Percentiles rank a stretch among this genome's conserved stretches.
Evolutionary conservation across 805 yeast species (phyloP).

Genomic region (Kurtzmaniella fragi): DNA sequence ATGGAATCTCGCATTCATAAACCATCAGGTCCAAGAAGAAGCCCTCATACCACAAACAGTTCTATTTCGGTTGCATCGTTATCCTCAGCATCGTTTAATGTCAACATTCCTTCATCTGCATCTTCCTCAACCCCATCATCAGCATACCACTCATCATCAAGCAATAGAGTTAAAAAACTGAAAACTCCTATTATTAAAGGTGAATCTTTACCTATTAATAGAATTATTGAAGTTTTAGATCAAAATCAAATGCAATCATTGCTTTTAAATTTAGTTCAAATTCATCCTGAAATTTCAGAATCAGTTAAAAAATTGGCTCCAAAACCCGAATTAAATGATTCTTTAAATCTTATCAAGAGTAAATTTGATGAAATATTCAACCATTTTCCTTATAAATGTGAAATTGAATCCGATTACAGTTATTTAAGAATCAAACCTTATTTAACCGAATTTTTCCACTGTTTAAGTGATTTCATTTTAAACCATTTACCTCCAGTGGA

Average conservation of each 20-base stretch:
- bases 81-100: slow-evolving; percentile 2
- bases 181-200: slow-evolving; percentile 47
- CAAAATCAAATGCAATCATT: slow-evolving; percentile 48
- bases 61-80: background rate
- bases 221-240: slow-evolving; percentile 68
- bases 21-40: slow-evolving; percentile 1
- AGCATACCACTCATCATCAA: background rate
- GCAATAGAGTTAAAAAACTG: slow-evolving; percentile 18
- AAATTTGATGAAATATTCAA: slow-evolving; percentile 42
- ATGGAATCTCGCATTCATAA: slow-evolving; percentile 3
- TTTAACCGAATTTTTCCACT: slow-evolving; percentile 63
- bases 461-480: slow-evolving; percentile 70
- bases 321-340: slow-evolving; percentile 48
- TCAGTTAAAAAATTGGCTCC: slow-evolving; percentile 54
- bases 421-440: slow-evolving; percentile 65
- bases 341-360: slow-evolving; percentile 44
- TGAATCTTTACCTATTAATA: slow-evolving; percentile 53
- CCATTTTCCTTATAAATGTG: slow-evolving; percentile 73
- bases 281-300: slow-evolving; percentile 57
- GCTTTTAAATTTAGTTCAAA: slow-evolving; percentile 46
- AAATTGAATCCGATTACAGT: slow-evolving; percentile 67
- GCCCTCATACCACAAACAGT: background rate
- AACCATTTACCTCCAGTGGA: slow-evolving; percentile 72
- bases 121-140: slow-evolving; percentile 4
- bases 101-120: slow-evolving; percentile 3